Evolutionary conservation across 139 green algal species (phyloP), one percentile per base, ranked within the genome.

Genomic region (Coelastrella sp.): DNA sequence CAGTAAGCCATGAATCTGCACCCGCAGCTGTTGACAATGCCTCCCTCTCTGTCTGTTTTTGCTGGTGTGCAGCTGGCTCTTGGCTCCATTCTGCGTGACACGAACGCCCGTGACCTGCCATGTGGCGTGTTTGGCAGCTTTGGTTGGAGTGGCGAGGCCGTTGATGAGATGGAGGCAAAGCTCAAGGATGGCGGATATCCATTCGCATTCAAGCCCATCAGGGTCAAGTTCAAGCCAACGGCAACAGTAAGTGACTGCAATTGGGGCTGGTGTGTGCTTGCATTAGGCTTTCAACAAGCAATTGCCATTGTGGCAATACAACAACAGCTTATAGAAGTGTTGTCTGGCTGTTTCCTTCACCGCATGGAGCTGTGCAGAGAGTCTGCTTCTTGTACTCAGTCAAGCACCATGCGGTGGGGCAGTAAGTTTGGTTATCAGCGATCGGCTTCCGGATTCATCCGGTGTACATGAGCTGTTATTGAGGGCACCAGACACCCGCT

Each of bases 111-210:
- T 60, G 76, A 88, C 65, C 91, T 98, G 83, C 97, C 98, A 17
- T 98, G 95, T 83, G 98, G 98, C 64, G 98, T 99, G 86, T 99
- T 99, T 95, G 98, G 98, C 75, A 97, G 94, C 91, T 99, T 99
- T 93, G 98, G 98, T 3, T 99, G 98, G 98, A 97, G 92, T 77
- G 98, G 98, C 3, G 98, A 99, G 93, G 98, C 98, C 23, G 95
- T 97, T 79, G 96, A 98, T 83, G 95, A 97, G 89, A 96, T 98
- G 94, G 94, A 97, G 82, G 83, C 91, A 32, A 89, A 92, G 66
- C 78, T 97, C 74, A 92, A 95, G 86, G 96, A 99, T 88, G 97
- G 95, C 16, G 98, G 98, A 13, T 99, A 99, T 92, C 85, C 68
- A 14, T 97, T 98, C 88, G 96, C 95, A 0, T 99, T 99, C 90